Percentiles rank a stretch among this genome's conserved stretches.
These are phyloP conservation scores for Cryomyces minteri DNA, from an alignment of 495 filamentous ascomycete species.

Conservation along the genomic window DNA sequence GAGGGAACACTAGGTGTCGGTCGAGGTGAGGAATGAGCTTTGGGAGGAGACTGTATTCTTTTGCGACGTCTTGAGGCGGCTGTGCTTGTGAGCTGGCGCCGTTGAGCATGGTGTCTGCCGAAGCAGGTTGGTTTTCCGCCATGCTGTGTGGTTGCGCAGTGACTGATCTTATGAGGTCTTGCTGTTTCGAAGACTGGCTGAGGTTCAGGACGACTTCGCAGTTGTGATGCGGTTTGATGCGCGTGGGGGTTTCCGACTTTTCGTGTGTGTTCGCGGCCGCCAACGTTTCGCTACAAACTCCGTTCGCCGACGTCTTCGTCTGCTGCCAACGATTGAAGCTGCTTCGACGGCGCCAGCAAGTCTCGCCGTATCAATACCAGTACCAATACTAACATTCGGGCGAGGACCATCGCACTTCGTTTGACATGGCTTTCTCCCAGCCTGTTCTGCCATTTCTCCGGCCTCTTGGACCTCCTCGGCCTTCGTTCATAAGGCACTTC, in stretches of 20 bases:
- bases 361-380: not conserved
- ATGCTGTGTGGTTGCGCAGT: slow-evolving; percentile 24
- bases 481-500: slow-evolving; percentile 12
- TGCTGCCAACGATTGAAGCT: too few relatives aligned
- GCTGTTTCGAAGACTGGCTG: too few relatives aligned
- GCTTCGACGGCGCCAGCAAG: too few relatives aligned
- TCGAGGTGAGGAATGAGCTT: slow-evolving; percentile 86
- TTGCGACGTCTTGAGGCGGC: slow-evolving; percentile 35
- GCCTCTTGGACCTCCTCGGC: slow-evolving; percentile 13
- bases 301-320: too few relatives aligned
- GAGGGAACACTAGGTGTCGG: slow-evolving; percentile 85
- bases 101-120: slow-evolving; percentile 35
- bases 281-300: too few relatives aligned
- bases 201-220: too few relatives aligned
- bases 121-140: slow-evolving; percentile 43
- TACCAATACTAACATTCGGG: slow-evolving; percentile 39
- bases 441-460: slow-evolving; percentile 16
- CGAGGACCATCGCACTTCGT: not conserved
- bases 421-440: slow-evolving; percentile 8
- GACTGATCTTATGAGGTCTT: too few relatives aligned
- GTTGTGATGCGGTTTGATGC: too few relatives aligned
- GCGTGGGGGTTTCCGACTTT: too few relatives aligned
- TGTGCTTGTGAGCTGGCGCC: slow-evolving; percentile 28
- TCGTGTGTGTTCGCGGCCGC: too few relatives aligned
- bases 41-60: slow-evolving; percentile 65